Conservation (phyloP, 2,329 filamentous ascomycete genomes). For the Trichoderma harzianum region DNA sequence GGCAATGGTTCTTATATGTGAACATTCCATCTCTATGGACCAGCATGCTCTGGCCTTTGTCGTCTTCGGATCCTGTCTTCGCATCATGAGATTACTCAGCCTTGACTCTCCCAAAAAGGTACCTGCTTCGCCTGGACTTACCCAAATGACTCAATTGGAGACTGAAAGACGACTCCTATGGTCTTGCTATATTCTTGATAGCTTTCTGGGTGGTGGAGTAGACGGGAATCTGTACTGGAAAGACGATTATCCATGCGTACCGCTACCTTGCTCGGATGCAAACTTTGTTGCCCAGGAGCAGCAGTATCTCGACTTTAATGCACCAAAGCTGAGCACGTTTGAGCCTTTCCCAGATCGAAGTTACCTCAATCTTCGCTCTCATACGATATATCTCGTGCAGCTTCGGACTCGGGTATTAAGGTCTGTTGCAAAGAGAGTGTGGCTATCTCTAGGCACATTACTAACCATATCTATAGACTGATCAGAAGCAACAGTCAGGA, state of each 20-base stretch:
- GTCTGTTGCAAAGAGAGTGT: background rate
- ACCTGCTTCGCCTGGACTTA: background rate
- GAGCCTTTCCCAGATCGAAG: background rate
- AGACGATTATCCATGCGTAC: background rate
- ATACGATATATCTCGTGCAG: slow-evolving; percentile 11
- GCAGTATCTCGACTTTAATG: background rate
- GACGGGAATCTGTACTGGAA: slow-evolving; percentile 3
- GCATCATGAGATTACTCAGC: slow-evolving; percentile 3
- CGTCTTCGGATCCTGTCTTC: background rate
- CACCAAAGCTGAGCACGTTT: background rate
- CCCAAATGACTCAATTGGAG: background rate
- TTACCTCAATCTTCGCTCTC: background rate
- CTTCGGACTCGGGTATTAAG: background rate
- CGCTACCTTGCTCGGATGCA: slow-evolving; percentile 7
- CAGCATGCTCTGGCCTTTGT: slow-evolving; percentile 5
- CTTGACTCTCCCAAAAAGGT: slow-evolving; percentile 1
- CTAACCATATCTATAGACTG: background rate
- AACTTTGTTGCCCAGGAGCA: slow-evolving; percentile 7
- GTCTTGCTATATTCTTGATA: slow-evolving; percentile 7
- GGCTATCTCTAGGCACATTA: background rate
- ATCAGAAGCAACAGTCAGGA: background rate
- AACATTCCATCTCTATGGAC: slow-evolving; percentile 3
- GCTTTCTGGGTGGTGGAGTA: slow-evolving; percentile 12
- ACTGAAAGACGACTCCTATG: background rate
- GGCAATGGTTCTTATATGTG: slow-evolving; percentile 15